Conservation (phyloP, 495 filamentous ascomycete genomes). For the Glutinoglossum americanum region DNA sequence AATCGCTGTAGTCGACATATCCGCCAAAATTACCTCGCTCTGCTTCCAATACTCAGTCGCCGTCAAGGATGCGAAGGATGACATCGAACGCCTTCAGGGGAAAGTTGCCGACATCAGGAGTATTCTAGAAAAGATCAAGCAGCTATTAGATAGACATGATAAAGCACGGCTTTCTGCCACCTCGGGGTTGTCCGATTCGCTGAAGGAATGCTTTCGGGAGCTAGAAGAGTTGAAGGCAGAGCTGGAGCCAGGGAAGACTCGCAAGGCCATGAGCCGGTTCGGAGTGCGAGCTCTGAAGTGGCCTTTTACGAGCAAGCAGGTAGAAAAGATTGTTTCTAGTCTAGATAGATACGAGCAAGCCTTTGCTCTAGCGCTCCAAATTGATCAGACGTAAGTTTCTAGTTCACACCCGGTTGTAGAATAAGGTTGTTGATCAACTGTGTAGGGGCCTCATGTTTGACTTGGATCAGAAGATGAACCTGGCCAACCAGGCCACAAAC, state of each 20-base stretch:
- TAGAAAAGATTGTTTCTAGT: slow-evolving; percentile 16
- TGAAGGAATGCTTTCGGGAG: not conserved
- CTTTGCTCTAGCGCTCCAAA: slow-evolving; percentile 17
- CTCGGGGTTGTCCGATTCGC: not conserved
- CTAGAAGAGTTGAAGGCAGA: too few relatives aligned
- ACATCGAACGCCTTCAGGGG: slow-evolving; percentile 8
- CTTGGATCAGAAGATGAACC: too few relatives aligned
- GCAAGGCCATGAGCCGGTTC: slow-evolving; percentile 13
- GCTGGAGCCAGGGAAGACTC: slow-evolving; percentile 14
- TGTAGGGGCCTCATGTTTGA: too few relatives aligned
- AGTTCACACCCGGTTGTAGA: too few relatives aligned
- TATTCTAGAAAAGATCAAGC: slow-evolving; percentile 4
- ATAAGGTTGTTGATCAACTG: too few relatives aligned
- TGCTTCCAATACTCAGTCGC: slow-evolving; percentile 9
- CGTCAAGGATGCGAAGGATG: slow-evolving; percentile 8
- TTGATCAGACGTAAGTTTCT: slow-evolving; percentile 21
- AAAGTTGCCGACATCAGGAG: slow-evolving; percentile 5
- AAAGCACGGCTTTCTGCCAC: slow-evolving; percentile 6
- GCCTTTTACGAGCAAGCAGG: slow-evolving; percentile 19
- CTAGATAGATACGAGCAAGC: slow-evolving; percentile 18
- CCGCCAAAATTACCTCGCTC: slow-evolving; percentile 8
- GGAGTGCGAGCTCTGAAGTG: slow-evolving; percentile 4
- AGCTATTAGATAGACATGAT: slow-evolving; percentile 5
- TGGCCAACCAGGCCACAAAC: too few relatives aligned
- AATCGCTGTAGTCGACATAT: slow-evolving; percentile 8